Base-by-base conservation (phyloP, 768 basidiomycete genomes). In the Phallus indusiatus region DNA sequence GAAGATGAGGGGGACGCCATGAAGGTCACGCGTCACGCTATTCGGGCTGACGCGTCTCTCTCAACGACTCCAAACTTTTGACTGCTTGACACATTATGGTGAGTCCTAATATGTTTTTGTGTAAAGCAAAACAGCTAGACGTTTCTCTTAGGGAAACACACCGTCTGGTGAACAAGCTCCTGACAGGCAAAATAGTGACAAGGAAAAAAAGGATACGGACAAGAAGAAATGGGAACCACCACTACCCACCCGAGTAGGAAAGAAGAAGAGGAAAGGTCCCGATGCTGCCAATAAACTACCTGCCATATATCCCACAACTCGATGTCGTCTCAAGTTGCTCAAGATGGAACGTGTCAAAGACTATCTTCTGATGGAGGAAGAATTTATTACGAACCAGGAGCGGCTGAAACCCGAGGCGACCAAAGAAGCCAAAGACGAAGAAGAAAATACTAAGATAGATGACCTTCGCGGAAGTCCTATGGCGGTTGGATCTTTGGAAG, bases 171-270 rank as follows among this genome's bases (percentile, higher is more conserved):
- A 80, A 53, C 71, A 68, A 0, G 73, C 74, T 9, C 60, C 73
- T 28, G 62, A 35, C 37, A 62, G 42, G 63, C 69, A 76, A 66
- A 74, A 75, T 70, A 80, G 78, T 71, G 73, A 76, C 49, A 74
- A 78, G 66, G 65, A 68, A 59, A 74, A 73, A 63, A 77, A 83
- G 67, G 82, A 85, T 74, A 67, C 71, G 12, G 76, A 81, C 69
- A 82, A 85, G 74, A 96, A 97, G 83, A 94, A 95, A 76, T 98
- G 94, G 94, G 95, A 98, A 71, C 94, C 95, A 8, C 95, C 95
- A 67, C 82, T 96, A 60, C 94, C 95, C 14, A 96, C 95, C 50
- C 88, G 92, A 61, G 91, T 97, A 36, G 94, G 94, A 52, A 96
- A 94, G 82, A 94, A 93, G 83, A 98, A 94, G 78, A 78, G 75